Evolutionary conservation across 345 rosid species (phyloP).

Genomic region (Kandelia obovata): DNA sequence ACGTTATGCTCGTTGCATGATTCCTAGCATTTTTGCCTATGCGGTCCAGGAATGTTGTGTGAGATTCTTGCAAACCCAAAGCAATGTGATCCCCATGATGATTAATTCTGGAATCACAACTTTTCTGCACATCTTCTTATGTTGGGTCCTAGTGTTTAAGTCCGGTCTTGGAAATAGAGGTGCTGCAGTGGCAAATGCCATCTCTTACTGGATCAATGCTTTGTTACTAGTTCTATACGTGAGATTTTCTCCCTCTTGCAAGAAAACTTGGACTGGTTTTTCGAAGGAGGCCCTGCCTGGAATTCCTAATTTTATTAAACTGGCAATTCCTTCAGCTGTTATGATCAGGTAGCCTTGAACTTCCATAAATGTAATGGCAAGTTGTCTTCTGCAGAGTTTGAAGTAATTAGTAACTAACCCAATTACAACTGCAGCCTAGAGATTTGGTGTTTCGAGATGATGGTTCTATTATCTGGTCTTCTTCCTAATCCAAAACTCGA

Average conservation of each 20-base stretch:
- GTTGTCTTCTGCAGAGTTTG: not conserved
- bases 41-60: constrained; percentile 38
- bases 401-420: not conserved
- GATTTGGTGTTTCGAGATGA: constrained; percentile 41
- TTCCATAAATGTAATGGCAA: not conserved
- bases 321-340: constrained; percentile 46
- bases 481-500: constrained; percentile 45
- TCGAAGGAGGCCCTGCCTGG: constrained; percentile 28
- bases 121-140: constrained; percentile 31
- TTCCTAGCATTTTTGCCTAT: constrained; percentile 41
- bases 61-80: constrained; percentile 49
- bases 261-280: constrained; percentile 37
- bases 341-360: constrained; percentile 34
- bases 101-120: constrained; percentile 40
- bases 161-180: constrained; percentile 46
- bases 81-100: constrained; percentile 49
- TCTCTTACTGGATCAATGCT: constrained; percentile 40
- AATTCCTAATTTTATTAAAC: constrained; percentile 23
- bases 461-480: constrained; percentile 41
- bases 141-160: constrained; percentile 46
- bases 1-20: constrained; percentile 39
- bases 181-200: constrained; percentile 43
- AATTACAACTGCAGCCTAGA: constrained; percentile 29
- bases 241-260: constrained; percentile 32
- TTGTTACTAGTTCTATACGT: constrained; percentile 27